Evolutionary conservation across 306 rosid species (phyloP), one percentile per base, ranked within the genome.

Genomic region (Cucurbita maxima): DNA sequence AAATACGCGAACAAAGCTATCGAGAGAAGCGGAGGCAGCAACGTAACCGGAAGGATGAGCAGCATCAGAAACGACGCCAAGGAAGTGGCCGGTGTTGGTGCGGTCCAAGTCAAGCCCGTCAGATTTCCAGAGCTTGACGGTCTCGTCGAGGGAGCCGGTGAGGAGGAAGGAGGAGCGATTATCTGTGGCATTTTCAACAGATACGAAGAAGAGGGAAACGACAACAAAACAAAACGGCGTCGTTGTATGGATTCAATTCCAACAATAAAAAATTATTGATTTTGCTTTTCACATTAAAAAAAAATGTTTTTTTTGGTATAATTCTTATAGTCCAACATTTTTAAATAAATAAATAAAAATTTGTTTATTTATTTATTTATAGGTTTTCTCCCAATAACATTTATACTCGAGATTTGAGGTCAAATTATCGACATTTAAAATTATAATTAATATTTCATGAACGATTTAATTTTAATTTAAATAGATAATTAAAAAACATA

Each of bases 1-100:
- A 64, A 95, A 95, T 36, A 95, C 91, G 12, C 97, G 84, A 13
- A 95, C 87, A 37, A 91, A 91, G 80, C 97, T 95, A 61, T 95
- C 99, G n/a, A 95, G 92, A 16, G 99, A 95, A 50, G 97, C 92
- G 15, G 97, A 89, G 45, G 99, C 97, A 38, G 96, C 99, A 20
- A 91, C 79, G 38, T 79, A 81, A 57, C 96, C 99, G 12, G 88
- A 88, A 0, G 99, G 99, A 53, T 91, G 99, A 72, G 99, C 96
- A 13, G 97, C 92, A 22, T 88, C 96, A 50, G 96, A 91, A 22
- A 87, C 89, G n/a, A 91, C 99, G 44, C 99, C 97, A 74, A 95
- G 97, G 80, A 91, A 91, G 88, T 91, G 99, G 38, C 97, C 96
- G 38, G 92, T 82, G 82, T 88, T 87, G 82, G 92, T 88, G 47